These are phyloP conservation scores for Chaetothyriales sp. DNA, from an alignment of 2,329 filamentous ascomycete genomes.

Conservation along the genomic window DNA sequence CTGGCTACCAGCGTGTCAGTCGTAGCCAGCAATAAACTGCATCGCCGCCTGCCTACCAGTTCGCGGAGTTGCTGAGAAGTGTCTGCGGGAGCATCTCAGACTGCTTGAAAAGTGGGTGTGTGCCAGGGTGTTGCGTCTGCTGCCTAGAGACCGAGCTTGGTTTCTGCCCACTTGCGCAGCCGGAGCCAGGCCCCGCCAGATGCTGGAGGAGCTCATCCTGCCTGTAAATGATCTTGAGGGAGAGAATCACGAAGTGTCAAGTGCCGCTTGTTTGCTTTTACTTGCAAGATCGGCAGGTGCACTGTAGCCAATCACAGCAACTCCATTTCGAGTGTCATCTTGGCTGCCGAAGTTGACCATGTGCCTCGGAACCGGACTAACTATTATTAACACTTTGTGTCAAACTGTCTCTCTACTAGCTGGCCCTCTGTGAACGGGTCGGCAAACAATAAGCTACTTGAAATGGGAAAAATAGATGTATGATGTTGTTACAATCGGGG, in stretches of 20 bases:
- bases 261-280: constrained; percentile 3
- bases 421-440: not conserved
- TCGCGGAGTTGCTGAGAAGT: constrained; percentile 76
- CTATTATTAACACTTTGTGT: not conserved
- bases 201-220: constrained; percentile 34
- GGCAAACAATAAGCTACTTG: not conserved
- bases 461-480: not conserved
- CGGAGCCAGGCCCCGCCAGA: constrained; percentile 36
- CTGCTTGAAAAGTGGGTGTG: constrained; percentile 26
- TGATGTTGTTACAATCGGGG: constrained; percentile 2
- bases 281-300: constrained; percentile 1
- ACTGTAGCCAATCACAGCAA: not conserved
- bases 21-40: not conserved
- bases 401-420: not conserved
- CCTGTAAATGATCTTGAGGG: not conserved
- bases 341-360: not conserved
- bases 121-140: not conserved
- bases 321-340: not conserved
- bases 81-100: constrained; percentile 50
- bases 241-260: constrained; percentile 19
- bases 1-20: constrained; percentile 41
- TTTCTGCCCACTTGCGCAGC: constrained; percentile 29
- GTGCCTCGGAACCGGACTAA: not conserved
- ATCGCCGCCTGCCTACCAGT: constrained; percentile 45
- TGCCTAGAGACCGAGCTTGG: not conserved